phyloP scores from a whole-genome alignment of 1,284 basidiomycete genomes.

The Papiliotrema fonsecae region DNA sequence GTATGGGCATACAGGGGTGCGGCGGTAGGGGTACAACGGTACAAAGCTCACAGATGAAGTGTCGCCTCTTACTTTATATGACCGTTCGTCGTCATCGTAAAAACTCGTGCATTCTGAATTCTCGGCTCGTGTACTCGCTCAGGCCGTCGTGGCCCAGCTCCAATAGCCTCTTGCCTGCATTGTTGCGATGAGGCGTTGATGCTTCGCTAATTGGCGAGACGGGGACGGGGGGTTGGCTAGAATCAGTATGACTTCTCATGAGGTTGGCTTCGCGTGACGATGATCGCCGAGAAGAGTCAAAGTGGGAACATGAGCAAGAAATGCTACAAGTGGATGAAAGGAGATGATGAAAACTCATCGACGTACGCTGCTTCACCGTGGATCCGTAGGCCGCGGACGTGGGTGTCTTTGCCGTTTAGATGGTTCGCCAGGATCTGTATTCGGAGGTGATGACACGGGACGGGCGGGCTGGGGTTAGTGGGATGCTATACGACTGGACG shows the following conservation, averaged over 20 bases:
- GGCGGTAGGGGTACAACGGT: too few species aligned
- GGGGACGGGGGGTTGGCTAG: too few species aligned
- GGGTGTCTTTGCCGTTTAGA: conserved; percentile 98
- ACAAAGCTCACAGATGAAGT: too few species aligned
- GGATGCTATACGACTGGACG: background rate
- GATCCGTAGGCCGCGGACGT: conserved; percentile 82
- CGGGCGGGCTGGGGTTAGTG: conserved; percentile 60
- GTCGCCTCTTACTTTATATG: too few species aligned
- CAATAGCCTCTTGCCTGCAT: conserved; percentile 26
- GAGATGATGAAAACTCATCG: background rate
- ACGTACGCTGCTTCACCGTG: conserved; percentile 78
- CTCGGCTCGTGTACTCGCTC: conserved; percentile 55
- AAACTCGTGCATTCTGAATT: conserved; percentile 71
- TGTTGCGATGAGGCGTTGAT: too few species aligned
- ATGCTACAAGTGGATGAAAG: background rate
- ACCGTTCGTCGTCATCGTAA: conserved; percentile 59
- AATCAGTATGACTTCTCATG: too few species aligned
- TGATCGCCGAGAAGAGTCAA: too few species aligned
- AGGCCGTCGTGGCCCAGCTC: conserved; percentile 43
- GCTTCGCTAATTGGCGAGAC: too few species aligned
- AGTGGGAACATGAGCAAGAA: too few species aligned
- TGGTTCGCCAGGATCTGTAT: conserved; percentile 89
- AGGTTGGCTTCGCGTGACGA: too few species aligned
- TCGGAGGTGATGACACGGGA: conserved; percentile 85
- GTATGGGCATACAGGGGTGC: too few species aligned